These are phyloP conservation scores for Castanea mollissima DNA, from an alignment of 306 rosid species.

Conservation along the genomic window DNA sequence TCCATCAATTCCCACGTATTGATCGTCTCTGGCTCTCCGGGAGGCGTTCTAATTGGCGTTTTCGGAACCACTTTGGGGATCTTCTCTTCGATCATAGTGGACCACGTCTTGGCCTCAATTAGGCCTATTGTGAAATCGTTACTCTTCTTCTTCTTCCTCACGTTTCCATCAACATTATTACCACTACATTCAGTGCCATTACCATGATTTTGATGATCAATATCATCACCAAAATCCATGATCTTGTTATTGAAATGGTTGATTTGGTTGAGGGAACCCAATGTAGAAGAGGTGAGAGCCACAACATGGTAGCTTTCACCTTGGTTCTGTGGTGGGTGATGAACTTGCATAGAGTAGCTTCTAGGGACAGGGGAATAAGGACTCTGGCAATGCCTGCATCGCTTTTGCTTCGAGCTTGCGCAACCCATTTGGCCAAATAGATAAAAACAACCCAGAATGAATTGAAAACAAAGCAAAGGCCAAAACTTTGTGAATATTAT, in stretches of 20 bases:
- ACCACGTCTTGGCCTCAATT: conserved; percentile 77
- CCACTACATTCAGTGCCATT: neutral
- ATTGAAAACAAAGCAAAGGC: conserved; percentile 1
- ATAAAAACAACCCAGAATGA: neutral
- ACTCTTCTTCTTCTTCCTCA: conserved; percentile 2
- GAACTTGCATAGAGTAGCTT: conserved; percentile 83
- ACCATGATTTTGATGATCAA: neutral
- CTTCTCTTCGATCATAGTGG: conserved; percentile 61
- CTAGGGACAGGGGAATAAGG: conserved; percentile 65
- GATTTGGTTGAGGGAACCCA: conserved; percentile 55
- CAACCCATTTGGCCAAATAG: conserved; percentile 64
- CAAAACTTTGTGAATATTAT: neutral
- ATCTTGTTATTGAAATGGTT: conserved; percentile 2
- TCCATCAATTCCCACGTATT: conserved; percentile 92
- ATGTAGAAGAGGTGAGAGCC: conserved; percentile 76
- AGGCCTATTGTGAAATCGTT: conserved; percentile 51
- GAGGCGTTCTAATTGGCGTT: conserved; percentile 63
- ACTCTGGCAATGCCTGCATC: conserved; percentile 70
- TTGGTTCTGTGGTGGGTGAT: conserved; percentile 59
- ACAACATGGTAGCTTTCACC: conserved; percentile 74
- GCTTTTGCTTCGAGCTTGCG: conserved; percentile 69
- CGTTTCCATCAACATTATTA: neutral
- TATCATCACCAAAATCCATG: neutral
- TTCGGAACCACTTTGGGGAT: conserved; percentile 49
- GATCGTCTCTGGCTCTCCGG: conserved; percentile 88